Conservation (phyloP, 2,329 filamentous ascomycete species). For the Verticillium isaacii region DNA sequence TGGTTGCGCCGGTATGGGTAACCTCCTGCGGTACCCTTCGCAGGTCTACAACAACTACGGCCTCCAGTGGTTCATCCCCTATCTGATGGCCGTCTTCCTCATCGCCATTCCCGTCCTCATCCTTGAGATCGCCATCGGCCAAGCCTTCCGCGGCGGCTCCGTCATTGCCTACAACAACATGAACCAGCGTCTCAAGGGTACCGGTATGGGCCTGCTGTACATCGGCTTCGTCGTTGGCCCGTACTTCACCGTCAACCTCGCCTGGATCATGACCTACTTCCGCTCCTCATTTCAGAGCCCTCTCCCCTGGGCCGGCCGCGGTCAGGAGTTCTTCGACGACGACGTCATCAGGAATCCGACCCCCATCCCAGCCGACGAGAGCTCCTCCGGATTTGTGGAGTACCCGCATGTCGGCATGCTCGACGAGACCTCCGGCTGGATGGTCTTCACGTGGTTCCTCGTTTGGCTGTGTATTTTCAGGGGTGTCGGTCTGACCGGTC, state of each 20-base stretch:
- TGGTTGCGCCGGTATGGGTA: conserved; percentile 53
- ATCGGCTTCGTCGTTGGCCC: conserved; percentile 51
- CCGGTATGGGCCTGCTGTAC: conserved; percentile 46
- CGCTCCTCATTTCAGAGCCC: conserved; percentile 49
- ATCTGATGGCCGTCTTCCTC: conserved; percentile 48
- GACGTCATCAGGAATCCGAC: conserved; percentile 44
- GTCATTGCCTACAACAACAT: conserved; percentile 52
- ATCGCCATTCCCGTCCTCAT: conserved; percentile 52
- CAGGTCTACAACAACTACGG: conserved; percentile 57
- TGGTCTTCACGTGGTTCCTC: conserved; percentile 52
- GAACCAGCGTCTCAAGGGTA: conserved; percentile 46
- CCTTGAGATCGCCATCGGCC: conserved; percentile 65
- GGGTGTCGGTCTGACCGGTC: conserved; percentile 51
- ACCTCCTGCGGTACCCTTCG: conserved; percentile 52
- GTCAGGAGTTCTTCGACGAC: conserved; percentile 46
- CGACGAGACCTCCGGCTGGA: conserved; percentile 54
- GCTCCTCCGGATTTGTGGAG: conserved; percentile 34
- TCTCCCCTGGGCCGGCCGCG: conserved; percentile 46
- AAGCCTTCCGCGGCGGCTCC: conserved; percentile 51
- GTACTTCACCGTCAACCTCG: conserved; percentile 52
- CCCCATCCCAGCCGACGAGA: conserved; percentile 32
- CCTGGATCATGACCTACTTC: conserved; percentile 57
- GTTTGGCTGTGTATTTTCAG: conserved; percentile 57
- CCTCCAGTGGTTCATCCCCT: conserved; percentile 57
- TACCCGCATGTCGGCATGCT: conserved; percentile 43